A percentile compares a stretch with the other conserved stretches of the same genome.
Evolutionary conservation across 2,329 filamentous ascomycete species (phyloP).

Genomic region (Fusarium brevicatenulatum): DNA sequence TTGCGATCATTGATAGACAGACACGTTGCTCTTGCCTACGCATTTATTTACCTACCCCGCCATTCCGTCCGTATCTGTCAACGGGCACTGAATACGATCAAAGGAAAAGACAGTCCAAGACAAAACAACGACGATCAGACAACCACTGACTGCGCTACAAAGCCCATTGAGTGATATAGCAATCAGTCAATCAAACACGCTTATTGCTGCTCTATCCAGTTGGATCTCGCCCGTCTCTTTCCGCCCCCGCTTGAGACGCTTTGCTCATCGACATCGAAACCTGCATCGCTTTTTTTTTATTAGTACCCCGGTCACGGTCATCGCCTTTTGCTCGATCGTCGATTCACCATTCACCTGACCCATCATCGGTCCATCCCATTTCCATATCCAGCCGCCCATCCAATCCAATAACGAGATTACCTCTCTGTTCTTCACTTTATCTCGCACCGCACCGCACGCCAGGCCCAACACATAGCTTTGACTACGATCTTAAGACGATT

Average conservation of each 20-base stretch:
- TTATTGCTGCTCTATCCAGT: conserved; percentile 9
- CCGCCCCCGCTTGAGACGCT: conserved; percentile 24
- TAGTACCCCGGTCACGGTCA: conserved; percentile 28
- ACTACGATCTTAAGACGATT: conserved; percentile 25
- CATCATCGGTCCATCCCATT: conserved; percentile 40
- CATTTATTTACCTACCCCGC: conserved; percentile 23
- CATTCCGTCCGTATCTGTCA: conserved; percentile 2
- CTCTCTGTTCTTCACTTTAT: conserved; percentile 29
- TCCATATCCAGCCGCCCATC: conserved; percentile 28
- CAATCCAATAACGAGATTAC: conserved; percentile 28
- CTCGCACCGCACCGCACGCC: conserved; percentile 20
- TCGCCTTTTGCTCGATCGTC: conserved; percentile 37
- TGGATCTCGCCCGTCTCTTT: conserved; percentile 7
- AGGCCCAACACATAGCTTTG: conserved; percentile 21
- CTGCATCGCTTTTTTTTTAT: conserved; percentile 35
- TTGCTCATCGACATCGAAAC: conserved; percentile 28
- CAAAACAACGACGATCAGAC: conserved; percentile 5
- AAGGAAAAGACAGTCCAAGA: conserved; percentile 24
- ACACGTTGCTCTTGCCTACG: conserved; percentile 22
- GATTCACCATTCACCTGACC: conserved; percentile 41
- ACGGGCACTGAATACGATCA: conserved; percentile 14
- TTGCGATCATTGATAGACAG: conserved; percentile 25
- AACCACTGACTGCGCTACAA: background rate
- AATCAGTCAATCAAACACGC: conserved; percentile 1
- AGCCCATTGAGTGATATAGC: conserved; percentile 1